These are phyloP conservation scores for Verticillium longisporum DNA, from an alignment of 2,329 filamentous ascomycete species.

Conservation along the genomic window DNA sequence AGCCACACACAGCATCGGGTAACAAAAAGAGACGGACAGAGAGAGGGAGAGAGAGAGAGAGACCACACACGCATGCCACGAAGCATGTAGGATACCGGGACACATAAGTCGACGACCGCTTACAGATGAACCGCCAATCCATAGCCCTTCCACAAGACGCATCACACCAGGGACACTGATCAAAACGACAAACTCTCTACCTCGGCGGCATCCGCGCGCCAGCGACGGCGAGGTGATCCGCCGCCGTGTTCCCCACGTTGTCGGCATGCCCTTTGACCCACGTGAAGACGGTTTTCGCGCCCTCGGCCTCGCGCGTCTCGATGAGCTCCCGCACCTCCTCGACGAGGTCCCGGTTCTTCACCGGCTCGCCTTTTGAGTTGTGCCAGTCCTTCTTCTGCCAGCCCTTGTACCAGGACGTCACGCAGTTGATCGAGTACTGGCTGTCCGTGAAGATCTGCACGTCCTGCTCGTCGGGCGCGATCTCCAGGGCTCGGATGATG, in stretches of 20 bases:
- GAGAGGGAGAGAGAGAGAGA: too few relatives aligned
- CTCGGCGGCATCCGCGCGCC: constrained; percentile 22
- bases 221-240: constrained; percentile 67
- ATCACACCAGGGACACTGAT: too few relatives aligned
- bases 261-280: constrained; percentile 87
- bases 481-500: constrained; percentile 74
- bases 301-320: constrained; percentile 55
- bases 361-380: constrained; percentile 60
- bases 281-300: constrained; percentile 61
- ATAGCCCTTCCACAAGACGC: not conserved
- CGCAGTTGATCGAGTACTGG: constrained; percentile 83
- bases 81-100: not conserved
- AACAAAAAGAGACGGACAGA: not conserved
- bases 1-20: too few relatives aligned
- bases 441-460: constrained; percentile 84
- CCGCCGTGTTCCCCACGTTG: constrained; percentile 69
- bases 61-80: not conserved
- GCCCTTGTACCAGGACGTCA: constrained; percentile 71
- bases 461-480: constrained; percentile 58
- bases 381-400: constrained; percentile 77
- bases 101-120: too few relatives aligned
- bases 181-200: not conserved
- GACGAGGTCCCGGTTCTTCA: constrained; percentile 84
- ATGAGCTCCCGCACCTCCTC: constrained; percentile 47
- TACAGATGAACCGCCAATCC: too few relatives aligned